Evolutionary conservation across 306 rosid genomes (phyloP).

Genomic region (Quercus robur): DNA sequence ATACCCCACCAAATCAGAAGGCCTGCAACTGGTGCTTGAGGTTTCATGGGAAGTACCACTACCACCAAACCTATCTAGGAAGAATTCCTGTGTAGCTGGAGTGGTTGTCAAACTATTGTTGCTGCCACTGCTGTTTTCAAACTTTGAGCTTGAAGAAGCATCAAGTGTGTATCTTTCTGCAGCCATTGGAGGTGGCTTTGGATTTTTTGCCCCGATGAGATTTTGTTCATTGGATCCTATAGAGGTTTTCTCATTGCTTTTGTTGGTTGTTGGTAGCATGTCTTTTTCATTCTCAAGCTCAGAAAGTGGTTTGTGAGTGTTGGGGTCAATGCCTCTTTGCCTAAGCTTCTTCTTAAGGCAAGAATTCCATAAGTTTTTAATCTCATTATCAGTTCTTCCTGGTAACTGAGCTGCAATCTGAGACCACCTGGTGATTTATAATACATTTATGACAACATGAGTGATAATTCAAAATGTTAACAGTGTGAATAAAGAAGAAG

Average conservation of each 20-base stretch:
- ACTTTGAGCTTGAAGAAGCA: constrained; percentile 33
- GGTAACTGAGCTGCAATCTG: constrained; percentile 95
- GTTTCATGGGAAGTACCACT: constrained; percentile 25
- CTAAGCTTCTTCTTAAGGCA: constrained; percentile 89
- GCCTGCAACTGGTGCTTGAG: constrained; percentile 40
- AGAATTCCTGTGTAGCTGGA: constrained; percentile 54
- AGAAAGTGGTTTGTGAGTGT: constrained; percentile 72
- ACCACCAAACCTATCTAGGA: constrained; percentile 35
- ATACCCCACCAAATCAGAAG: constrained; percentile 49
- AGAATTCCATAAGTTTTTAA: constrained; percentile 89
- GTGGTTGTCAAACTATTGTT: constrained; percentile 25
- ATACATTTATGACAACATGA: not conserved
- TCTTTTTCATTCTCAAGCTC: constrained; percentile 39
- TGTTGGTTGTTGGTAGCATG: constrained; percentile 18
- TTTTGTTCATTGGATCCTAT: constrained; percentile 45
- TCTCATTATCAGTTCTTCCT: constrained; percentile 93
- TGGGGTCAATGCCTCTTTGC: constrained; percentile 89
- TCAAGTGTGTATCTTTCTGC: constrained; percentile 36
- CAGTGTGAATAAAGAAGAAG: not conserved
- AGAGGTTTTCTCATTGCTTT: constrained; percentile 48
- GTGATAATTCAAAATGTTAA: constrained; percentile 4
- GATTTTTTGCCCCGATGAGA: constrained; percentile 23
- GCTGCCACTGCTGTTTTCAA: constrained; percentile 17
- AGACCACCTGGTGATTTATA: constrained; percentile 64
- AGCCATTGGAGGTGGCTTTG: constrained; percentile 21